These are phyloP conservation scores for Corymbia citriodora DNA, from an alignment of 441 rosid genomes.

Conservation along the genomic window DNA sequence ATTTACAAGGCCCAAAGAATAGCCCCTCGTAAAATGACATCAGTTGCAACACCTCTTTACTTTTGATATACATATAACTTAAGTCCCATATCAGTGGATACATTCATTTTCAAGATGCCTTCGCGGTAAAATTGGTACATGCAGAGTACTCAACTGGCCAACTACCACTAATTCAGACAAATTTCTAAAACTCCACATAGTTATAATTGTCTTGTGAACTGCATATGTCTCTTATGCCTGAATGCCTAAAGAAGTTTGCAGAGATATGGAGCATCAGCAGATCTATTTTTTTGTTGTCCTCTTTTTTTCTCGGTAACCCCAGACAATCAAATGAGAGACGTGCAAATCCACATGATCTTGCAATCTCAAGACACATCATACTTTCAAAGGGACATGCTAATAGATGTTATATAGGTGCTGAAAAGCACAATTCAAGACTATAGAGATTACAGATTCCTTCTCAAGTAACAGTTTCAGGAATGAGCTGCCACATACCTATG, in stretches of 20 bases:
- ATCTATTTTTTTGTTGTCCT: background rate
- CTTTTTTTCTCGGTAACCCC: background rate
- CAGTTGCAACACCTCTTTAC: background rate
- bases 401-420: background rate
- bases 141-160: background rate
- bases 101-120: background rate
- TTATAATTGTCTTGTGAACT: background rate
- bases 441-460: background rate
- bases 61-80: background rate
- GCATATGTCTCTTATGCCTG: background rate
- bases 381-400: background rate
- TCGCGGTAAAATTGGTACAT: background rate
- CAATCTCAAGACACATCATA: background rate
- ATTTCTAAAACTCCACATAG: background rate
- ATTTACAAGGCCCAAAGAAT: background rate
- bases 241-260: background rate
- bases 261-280: background rate
- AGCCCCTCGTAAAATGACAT: background rate
- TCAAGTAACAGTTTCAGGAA: background rate
- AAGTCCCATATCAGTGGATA: background rate
- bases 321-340: background rate
- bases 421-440: background rate
- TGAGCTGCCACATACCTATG: constrained; percentile 50
- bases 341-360: background rate
- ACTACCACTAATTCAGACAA: background rate